These are phyloP conservation scores for Hysterangium stoloniferum DNA, from an alignment of 768 basidiomycete genomes.

Conservation along the genomic window DNA sequence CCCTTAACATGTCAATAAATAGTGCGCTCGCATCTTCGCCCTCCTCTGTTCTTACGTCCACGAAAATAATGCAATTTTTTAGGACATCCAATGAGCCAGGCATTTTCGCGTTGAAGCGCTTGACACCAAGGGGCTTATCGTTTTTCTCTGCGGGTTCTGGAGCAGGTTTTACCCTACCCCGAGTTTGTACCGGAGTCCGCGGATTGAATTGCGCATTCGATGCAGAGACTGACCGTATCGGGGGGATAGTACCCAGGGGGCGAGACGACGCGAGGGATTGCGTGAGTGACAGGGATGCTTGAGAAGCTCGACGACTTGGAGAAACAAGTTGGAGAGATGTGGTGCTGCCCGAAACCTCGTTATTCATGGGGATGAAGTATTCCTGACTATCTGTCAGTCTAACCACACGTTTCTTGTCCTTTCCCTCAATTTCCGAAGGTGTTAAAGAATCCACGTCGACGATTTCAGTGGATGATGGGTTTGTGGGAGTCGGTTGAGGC, in stretches of 20 bases:
- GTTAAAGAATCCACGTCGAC: slow-evolving; percentile 2
- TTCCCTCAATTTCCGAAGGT: neutral
- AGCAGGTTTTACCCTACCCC: slow-evolving; percentile 13
- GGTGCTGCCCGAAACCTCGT: neutral
- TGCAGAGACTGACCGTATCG: slow-evolving; percentile 4
- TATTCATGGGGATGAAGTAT: neutral
- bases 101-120: slow-evolving; percentile 12
- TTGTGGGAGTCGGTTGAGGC: neutral
- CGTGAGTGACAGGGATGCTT: slow-evolving; percentile 53
- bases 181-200: slow-evolving; percentile 10
- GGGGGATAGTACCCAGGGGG: neutral
- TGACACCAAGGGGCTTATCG: slow-evolving; percentile 1
- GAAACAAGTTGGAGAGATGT: neutral
- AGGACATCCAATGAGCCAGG: slow-evolving; percentile 42
- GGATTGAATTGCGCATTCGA: neutral
- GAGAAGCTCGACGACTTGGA: slow-evolving; percentile 39
- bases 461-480: neutral
- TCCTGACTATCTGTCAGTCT: neutral
- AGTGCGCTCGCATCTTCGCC: slow-evolving; percentile 76
- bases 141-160: neutral
- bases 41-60: slow-evolving; percentile 68
- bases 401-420: neutral
- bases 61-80: slow-evolving; percentile 71
- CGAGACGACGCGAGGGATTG: slow-evolving; percentile 44
- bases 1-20: slow-evolving; percentile 77